Evolutionary conservation across 2,329 filamentous ascomycete genomes (phyloP), one percentile per base, ranked within the genome.

Genomic region (Arthrobotrys entomopaga): DNA sequence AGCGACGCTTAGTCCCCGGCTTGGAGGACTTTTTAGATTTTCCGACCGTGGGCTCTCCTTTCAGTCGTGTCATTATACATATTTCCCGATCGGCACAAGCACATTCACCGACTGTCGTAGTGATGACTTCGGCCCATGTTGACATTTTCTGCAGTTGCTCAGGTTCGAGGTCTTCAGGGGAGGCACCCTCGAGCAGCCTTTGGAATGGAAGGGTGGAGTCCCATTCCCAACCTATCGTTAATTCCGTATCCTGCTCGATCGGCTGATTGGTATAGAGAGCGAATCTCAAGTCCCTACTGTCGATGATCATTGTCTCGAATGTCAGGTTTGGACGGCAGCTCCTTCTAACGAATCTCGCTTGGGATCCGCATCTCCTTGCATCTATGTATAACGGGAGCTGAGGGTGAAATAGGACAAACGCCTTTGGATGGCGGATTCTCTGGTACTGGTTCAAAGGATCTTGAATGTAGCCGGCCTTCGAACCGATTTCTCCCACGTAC

Each of bases 321-420:
- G 87, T 86, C n/a, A 95, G 88, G 79, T 98, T 99, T 0, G 95
- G 92, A 75, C 87, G 88, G 83, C 95, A 99, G 79, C 95, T 98
- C 77, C 94, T 88, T 66, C 95, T 88, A n/a, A 96, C 89, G 80
- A 95, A 97, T 50, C 95, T 91, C 67, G 95, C 89, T 40, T 88
- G 84, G 3, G 92, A 97, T 20, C 94, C 95, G 83, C 96, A 92
- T 80, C 87, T 88, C 72, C 95, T 87, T 8, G 93, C 95, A 81
- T 97, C 95, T 79, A 99, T 95, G 82, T 93, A 97, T 11, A 99
- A 87, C 0, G 94, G 94, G 7, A 98, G 87, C 70, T 89, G 86
- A 0, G 93, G 92, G 79, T 96, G 93, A 81, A 98, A 94, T 80
- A 93, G 92, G 22, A 94, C 90, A 78, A 93, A 93, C 0, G 91